phyloP scores from a whole-genome alignment of 192 early-diverging fungal species.

The Gamsiella multidivaricata region DNA sequence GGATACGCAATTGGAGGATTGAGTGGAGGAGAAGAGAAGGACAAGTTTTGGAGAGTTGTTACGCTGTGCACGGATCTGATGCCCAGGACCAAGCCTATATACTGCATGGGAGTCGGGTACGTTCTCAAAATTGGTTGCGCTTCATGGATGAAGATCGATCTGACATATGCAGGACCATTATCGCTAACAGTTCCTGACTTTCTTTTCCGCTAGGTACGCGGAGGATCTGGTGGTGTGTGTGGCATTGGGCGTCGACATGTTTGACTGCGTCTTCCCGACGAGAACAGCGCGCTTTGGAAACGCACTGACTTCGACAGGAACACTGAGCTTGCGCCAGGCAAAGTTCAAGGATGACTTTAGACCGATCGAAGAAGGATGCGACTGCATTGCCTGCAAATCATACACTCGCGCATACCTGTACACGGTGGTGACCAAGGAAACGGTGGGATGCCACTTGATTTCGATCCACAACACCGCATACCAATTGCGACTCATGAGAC shows the following conservation, averaged over 20 bases:
- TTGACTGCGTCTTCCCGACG: conserved; percentile 91
- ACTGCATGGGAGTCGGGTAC: conserved; percentile 92
- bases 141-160: neutral
- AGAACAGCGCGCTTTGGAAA: conserved; percentile 91
- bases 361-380: conserved; percentile 83
- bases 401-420: conserved; percentile 81
- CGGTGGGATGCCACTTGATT: conserved; percentile 83
- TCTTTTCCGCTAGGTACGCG: conserved; percentile 72
- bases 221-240: conserved; percentile 88
- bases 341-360: conserved; percentile 70
- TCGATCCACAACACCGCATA: conserved; percentile 87
- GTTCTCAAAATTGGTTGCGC: neutral
- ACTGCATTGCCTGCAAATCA: conserved; percentile 78
- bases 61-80: conserved; percentile 81
- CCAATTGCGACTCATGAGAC: conserved; percentile 85
- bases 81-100: conserved; percentile 85
- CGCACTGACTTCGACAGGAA: conserved; percentile 79
- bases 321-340: conserved; percentile 71
- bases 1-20: conserved; percentile 91
- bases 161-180: neutral
- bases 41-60: conserved; percentile 87
- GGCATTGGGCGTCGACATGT: conserved; percentile 91
- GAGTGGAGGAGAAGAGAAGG: conserved; percentile 89
- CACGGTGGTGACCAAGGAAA: conserved; percentile 77
- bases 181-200: neutral